Evolutionary conservation across 1,284 basidiomycete genomes (phyloP).

Genomic region (Chondrostereum purpureum): DNA sequence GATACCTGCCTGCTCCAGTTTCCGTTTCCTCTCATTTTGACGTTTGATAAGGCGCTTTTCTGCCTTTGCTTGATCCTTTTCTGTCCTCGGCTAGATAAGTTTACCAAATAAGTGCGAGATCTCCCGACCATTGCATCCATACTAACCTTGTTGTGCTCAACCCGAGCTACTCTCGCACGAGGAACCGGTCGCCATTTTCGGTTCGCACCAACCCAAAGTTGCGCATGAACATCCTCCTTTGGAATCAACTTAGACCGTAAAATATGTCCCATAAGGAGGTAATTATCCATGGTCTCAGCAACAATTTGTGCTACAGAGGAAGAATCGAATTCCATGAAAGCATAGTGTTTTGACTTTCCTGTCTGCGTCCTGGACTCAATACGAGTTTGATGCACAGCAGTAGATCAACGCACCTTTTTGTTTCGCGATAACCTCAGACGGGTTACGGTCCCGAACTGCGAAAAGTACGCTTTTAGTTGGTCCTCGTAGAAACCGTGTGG

Average conservation of each 20-base stretch:
- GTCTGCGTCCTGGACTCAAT: slow-evolving; percentile 48
- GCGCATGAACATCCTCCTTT: slow-evolving; percentile 84
- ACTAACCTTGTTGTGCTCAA: slow-evolving; percentile 76
- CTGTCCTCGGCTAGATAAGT: slow-evolving; percentile 77
- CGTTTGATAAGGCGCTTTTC: slow-evolving; percentile 71
- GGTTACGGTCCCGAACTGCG: slow-evolving; percentile 90
- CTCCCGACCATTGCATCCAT: neutral
- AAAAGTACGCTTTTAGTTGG: slow-evolving; percentile 88
- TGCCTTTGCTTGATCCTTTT: slow-evolving; percentile 63
- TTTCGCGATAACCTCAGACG: slow-evolving; percentile 89
- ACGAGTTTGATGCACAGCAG: neutral
- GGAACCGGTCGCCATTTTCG: slow-evolving; percentile 84
- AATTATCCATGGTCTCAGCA: slow-evolving; percentile 99
- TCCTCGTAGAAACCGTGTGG: slow-evolving; percentile 98
- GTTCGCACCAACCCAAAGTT: slow-evolving; percentile 96
- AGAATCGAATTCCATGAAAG: slow-evolving; percentile 92
- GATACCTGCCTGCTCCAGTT: slow-evolving; percentile 80
- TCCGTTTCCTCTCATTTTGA: slow-evolving; percentile 73
- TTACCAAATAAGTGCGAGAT: slow-evolving; percentile 7
- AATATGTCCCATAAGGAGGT: slow-evolving; percentile 91
- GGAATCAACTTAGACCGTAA: slow-evolving; percentile 85
- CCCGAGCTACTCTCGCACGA: slow-evolving; percentile 61
- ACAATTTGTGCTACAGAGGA: slow-evolving; percentile 90
- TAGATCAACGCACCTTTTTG: slow-evolving; percentile 53
- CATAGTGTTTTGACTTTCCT: slow-evolving; percentile 94